Percentiles rank a stretch among this genome's conserved stretches.
Evolutionary conservation across 495 filamentous ascomycete species (phyloP).

Genomic region (Pyrenula massariospora): DNA sequence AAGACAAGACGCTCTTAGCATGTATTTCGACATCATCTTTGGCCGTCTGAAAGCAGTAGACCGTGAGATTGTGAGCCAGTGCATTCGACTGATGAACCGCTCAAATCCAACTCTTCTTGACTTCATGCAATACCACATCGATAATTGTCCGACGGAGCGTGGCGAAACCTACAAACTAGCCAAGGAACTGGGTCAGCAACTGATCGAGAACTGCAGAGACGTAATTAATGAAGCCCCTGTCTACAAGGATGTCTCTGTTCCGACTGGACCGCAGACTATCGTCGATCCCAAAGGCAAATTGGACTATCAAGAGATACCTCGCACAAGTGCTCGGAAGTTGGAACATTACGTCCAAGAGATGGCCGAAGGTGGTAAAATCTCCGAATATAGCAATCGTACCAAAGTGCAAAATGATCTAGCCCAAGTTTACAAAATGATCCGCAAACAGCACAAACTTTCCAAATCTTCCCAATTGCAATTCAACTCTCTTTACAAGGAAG

Average conservation of each 20-base stretch:
- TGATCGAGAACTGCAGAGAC: constrained; percentile 96
- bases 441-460: constrained; percentile 90
- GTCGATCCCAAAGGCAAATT: constrained; percentile 85
- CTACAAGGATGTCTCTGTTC: constrained; percentile 90
- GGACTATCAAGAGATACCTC: constrained; percentile 77
- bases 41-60: constrained; percentile 86
- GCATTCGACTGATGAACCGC: constrained; percentile 98
- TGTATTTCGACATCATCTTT: constrained; percentile 99
- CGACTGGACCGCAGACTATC: constrained; percentile 81
- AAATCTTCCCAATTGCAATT: constrained; percentile 92
- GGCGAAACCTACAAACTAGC: constrained; percentile 96
- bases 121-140: constrained; percentile 99
- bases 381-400: constrained; percentile 93
- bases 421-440: constrained; percentile 93
- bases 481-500: constrained; percentile 84
- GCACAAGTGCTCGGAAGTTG: constrained; percentile 84
- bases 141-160: constrained; percentile 92
- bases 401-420: constrained; percentile 95
- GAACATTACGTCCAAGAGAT: constrained; percentile 98
- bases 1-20: constrained; percentile 88
- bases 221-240: constrained; percentile 70
- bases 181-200: constrained; percentile 85
- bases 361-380: constrained; percentile 96
- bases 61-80: constrained; percentile 94
- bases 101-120: constrained; percentile 91